Evolutionary conservation across 2,329 filamentous ascomycete species (phyloP), one percentile per base, ranked within the genome.

Genomic region (Thielaviopsis cerberus): DNA sequence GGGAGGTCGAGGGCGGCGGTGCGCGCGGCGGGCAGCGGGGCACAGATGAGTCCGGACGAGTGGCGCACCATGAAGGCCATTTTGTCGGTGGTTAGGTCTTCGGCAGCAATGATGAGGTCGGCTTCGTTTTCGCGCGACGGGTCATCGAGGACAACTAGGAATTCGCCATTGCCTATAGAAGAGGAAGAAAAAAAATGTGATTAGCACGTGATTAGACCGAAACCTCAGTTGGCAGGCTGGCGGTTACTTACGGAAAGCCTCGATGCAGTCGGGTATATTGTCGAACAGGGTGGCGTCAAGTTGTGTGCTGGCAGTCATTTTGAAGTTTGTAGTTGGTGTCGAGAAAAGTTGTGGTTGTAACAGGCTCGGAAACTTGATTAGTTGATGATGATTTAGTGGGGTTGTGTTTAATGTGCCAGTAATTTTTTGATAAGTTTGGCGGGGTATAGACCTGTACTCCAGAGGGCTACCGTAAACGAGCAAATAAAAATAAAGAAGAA

Each of bases 21-120:
- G 66, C 86, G 82, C 50, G 78, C 70, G 54, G 85, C 77, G 55
- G 81, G 76, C 61, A 97, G 77, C 17, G 92, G 91, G 0, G 86
- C 86, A 80, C 92, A 97, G 73, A 98, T 84, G 67, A 91, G 82
- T 68, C 92, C 92, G 3, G 88, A 88, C 45, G 86, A 86, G 75
- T 95, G 82, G 66, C 89, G 88, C 70, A 98, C 81, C 79, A 98
- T 84, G 76, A 96, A 98, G 66, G 89, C 88, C 83, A 94, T 94
- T 73, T 97, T 91, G 63, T 86, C 79, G 24, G 89, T 78, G 8
- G 91, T 95, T 63, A 96, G 74, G 66, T 85, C 79, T 64, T 88
- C 76, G 62, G 89, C 91, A 64, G 92, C 88, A 67, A 97, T 94
- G 71, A 97, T 96, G 54, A 98, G 81, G 73, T 98, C 92, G 70